Conservation (phyloP, 2,329 filamentous ascomycete species). For the Boeremia lycopersici region DNA sequence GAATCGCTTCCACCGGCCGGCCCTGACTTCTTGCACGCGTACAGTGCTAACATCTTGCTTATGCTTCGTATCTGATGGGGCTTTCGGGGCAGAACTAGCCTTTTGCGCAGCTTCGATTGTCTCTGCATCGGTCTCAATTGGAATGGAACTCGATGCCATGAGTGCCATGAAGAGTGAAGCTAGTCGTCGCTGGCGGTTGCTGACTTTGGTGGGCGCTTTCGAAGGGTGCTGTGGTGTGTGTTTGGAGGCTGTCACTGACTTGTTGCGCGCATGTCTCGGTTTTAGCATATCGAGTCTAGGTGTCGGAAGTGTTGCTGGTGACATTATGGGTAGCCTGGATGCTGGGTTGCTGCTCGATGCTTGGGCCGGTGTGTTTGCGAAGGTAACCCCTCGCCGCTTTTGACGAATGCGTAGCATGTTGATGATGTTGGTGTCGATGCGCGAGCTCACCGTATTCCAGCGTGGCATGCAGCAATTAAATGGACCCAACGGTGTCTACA, state of each 20-base stretch:
- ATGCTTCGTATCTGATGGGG: neutral
- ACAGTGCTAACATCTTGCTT: slow-evolving; percentile 1
- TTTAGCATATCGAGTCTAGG: neutral
- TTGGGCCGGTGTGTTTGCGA: neutral
- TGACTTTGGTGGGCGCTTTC: neutral
- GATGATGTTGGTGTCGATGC: neutral
- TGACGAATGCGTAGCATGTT: slow-evolving; percentile 9
- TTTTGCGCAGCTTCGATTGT: slow-evolving; percentile 24
- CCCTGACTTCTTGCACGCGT: slow-evolving; percentile 13
- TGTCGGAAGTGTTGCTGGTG: neutral
- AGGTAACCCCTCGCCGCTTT: slow-evolving; percentile 1
- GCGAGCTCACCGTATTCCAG: neutral
- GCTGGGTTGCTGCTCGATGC: slow-evolving; percentile 5
- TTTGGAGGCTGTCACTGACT: neutral
- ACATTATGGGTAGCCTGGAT: neutral
- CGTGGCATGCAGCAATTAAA: slow-evolving; percentile 11
- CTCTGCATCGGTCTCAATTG: slow-evolving; percentile 24
- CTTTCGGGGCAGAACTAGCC: slow-evolving; percentile 12
- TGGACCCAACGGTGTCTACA: neutral
- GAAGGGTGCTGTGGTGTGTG: neutral
- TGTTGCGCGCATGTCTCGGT: neutral
- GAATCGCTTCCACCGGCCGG: slow-evolving; percentile 22
- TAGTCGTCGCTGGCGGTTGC: slow-evolving; percentile 22
- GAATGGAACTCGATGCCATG: slow-evolving; percentile 22
- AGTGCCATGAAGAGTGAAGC: slow-evolving; percentile 26